phyloP scores from a whole-genome alignment of 108 stramenopile species.

The Tribonema minus region DNA sequence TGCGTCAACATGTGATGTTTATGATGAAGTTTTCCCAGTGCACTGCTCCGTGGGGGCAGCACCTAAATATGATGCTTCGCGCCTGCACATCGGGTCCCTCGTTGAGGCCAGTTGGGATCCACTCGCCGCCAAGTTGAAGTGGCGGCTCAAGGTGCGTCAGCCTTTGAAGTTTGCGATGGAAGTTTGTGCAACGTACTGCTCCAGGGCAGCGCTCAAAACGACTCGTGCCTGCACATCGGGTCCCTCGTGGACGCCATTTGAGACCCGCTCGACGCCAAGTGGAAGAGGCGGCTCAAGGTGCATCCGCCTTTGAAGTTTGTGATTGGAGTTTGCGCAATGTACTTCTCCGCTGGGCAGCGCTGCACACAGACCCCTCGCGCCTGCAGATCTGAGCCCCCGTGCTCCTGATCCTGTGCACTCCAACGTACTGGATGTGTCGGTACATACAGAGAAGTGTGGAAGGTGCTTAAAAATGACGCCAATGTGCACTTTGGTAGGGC shows the following conservation, averaged over 20 bases:
- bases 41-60: conserved; percentile 94
- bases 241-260: conserved; percentile 14
- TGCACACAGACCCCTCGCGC: conserved; percentile 87
- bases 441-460: too few relatives aligned
- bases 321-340: conserved; percentile 59
- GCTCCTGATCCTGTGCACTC: too few relatives aligned
- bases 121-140: too few relatives aligned
- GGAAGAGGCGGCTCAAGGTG: too few relatives aligned
- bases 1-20: conserved; percentile 71
- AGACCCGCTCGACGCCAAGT: conserved; percentile 21
- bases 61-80: conserved; percentile 87
- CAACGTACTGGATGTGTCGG: too few relatives aligned
- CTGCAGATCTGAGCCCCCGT: conserved; percentile 68
- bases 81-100: conserved; percentile 71
- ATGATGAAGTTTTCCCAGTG: conserved; percentile 53
- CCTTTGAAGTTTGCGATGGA: conserved; percentile 61
- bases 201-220: conserved; percentile 95
- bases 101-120: conserved; percentile 15
- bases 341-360: conserved; percentile 92
- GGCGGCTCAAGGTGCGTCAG: conserved; percentile 89
- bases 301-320: conserved; percentile 67
- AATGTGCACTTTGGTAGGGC: too few relatives aligned
- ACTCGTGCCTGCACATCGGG: conserved; percentile 80
- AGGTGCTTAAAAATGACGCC: too few relatives aligned
- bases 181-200: conserved; percentile 70